These are phyloP conservation scores for Vigna trinervia DNA, from an alignment of 306 rosid genomes.

Conservation along the genomic window DNA sequence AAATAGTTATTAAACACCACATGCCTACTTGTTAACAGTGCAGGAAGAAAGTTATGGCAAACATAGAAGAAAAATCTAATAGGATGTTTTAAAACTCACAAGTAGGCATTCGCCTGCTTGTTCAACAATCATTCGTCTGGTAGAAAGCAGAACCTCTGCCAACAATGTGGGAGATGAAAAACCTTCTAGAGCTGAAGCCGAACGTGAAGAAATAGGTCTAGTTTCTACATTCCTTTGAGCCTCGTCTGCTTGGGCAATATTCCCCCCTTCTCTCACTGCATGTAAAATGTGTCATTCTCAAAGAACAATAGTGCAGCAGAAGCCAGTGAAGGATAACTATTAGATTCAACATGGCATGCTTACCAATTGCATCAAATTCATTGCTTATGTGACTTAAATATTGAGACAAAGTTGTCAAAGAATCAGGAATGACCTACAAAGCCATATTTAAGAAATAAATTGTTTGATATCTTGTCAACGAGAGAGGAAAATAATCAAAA, in stretches of 20 bases:
- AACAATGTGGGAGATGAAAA: slow-evolving; percentile 80
- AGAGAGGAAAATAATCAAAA: slow-evolving; percentile 24
- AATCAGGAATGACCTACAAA: slow-evolving; percentile 88
- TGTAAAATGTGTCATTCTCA: slow-evolving; percentile 47
- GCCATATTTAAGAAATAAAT: slow-evolving; percentile 44
- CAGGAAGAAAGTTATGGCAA: slow-evolving; percentile 19
- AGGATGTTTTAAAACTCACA: slow-evolving; percentile 60
- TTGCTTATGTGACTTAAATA: slow-evolving; percentile 66
- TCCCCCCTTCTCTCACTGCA: slow-evolving; percentile 74
- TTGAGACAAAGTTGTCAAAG: slow-evolving; percentile 88
- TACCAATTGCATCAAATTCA: slow-evolving; percentile 81
- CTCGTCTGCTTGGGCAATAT: slow-evolving; percentile 54
- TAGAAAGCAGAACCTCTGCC: slow-evolving; percentile 87
- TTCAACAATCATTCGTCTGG: slow-evolving; percentile 69
- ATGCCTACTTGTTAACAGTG: slow-evolving; percentile 29
- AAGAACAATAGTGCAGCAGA: slow-evolving; percentile 27
- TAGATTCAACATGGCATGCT: slow-evolving; percentile 46
- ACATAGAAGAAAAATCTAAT: slow-evolving; percentile 37
- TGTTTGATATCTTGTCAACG: slow-evolving; percentile 6
- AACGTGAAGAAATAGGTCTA: slow-evolving; percentile 54
- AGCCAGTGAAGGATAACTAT: slow-evolving; percentile 37
- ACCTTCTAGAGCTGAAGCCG: slow-evolving; percentile 57
- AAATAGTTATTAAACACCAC: slow-evolving; percentile 29
- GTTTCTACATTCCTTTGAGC: slow-evolving; percentile 55
- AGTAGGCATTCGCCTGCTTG: slow-evolving; percentile 78